Percentiles rank a stretch among this genome's conserved stretches.
phyloP scores from a whole-genome alignment of 371 early-diverging fungal species.

The Mortierella sp. region DNA sequence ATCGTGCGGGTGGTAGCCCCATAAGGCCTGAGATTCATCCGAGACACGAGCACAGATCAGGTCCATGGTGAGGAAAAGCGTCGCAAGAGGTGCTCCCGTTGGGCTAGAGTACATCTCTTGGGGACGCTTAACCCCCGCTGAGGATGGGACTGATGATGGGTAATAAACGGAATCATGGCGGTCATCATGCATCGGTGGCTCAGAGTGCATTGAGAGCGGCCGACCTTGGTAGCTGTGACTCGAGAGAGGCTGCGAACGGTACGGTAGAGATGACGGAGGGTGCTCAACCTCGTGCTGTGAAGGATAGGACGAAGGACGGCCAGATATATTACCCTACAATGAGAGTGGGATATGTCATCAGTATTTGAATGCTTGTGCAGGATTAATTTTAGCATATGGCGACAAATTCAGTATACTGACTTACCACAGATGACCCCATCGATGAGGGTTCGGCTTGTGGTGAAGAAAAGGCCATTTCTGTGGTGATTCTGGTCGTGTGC shows the following conservation, averaged over 20 bases:
- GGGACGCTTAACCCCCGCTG: conserved; percentile 31
- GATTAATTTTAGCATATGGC: too few species aligned
- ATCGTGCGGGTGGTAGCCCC: conserved; percentile 71
- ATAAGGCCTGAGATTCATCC: conserved; percentile 61
- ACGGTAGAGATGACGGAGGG: conserved; percentile 25
- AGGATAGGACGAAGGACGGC: conserved; percentile 26
- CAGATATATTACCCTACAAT: not conserved
- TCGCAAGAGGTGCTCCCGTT: conserved; percentile 40
- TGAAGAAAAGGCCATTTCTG: not conserved
- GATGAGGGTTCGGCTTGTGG: conserved; percentile 1
- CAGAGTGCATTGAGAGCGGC: conserved; percentile 44
- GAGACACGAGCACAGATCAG: conserved; percentile 68
- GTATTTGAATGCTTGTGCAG: too few species aligned
- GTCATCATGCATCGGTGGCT: conserved; percentile 32
- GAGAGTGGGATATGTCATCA: too few species aligned
- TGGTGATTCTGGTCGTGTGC: not conserved
- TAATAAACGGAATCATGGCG: conserved; percentile 31
- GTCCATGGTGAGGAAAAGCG: conserved; percentile 63
- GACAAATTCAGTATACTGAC: not conserved
- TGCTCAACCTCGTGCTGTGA: conserved; percentile 23
- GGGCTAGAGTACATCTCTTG: conserved; percentile 42
- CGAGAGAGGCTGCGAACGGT: conserved; percentile 24
- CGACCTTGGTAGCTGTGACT: conserved; percentile 24
- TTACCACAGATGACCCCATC: conserved; percentile 10
- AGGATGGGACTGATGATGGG: conserved; percentile 7